phyloP scores from a whole-genome alignment of 179 eudicot genomes.

The Heliamphora pulchella region DNA sequence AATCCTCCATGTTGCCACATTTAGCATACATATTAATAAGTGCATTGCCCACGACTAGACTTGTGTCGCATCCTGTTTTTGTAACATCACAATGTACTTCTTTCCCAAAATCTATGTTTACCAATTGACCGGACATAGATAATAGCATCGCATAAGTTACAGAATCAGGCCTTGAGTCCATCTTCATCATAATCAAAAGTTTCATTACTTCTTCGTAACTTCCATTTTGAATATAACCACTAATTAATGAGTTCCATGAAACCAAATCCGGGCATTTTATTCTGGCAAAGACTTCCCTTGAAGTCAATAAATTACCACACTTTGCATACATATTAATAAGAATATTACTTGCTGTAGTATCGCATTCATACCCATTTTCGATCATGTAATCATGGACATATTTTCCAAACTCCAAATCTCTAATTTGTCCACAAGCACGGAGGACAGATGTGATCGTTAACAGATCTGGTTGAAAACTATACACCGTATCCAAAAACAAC shows the following conservation, averaged over 20 bases:
- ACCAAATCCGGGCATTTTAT: slow-evolving; percentile 32
- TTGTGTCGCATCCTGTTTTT: slow-evolving; percentile 30
- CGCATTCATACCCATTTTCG: slow-evolving; percentile 28
- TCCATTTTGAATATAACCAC: slow-evolving; percentile 28
- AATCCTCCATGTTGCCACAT: slow-evolving; percentile 32
- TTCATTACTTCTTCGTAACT: slow-evolving; percentile 26
- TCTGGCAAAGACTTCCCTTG: slow-evolving; percentile 32
- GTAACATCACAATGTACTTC: slow-evolving; percentile 34
- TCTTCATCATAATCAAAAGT: slow-evolving; percentile 27
- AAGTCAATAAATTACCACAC: slow-evolving; percentile 29
- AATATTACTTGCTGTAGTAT: slow-evolving; percentile 33
- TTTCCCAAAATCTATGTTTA: slow-evolving; percentile 16
- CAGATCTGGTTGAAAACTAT: slow-evolving; percentile 32
- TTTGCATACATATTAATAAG: slow-evolving; percentile 43
- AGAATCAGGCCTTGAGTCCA: slow-evolving; percentile 30
- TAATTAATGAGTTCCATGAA: slow-evolving; percentile 38
- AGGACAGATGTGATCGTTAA: slow-evolving; percentile 34
- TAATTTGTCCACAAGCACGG: slow-evolving; percentile 33
- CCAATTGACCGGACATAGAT: slow-evolving; percentile 23
- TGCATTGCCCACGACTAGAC: slow-evolving; percentile 35
- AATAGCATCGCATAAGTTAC: slow-evolving; percentile 30
- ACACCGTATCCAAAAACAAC: slow-evolving; percentile 32
- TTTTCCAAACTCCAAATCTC: slow-evolving; percentile 32
- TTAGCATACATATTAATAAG: slow-evolving; percentile 39
- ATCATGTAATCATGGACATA: slow-evolving; percentile 36